These are phyloP conservation scores for Malus domestica DNA, from an alignment of 306 rosid genomes.

Conservation along the genomic window ASM211411v1 NC_041803.1:256501-257000, in stretches of 20 bases:
- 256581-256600: slow-evolving; percentile 46
- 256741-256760: slow-evolving; percentile 53
- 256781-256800: slow-evolving; percentile 82
- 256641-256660: slow-evolving; percentile 31
- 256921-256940: slow-evolving; percentile 60
- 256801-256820: slow-evolving; percentile 86
- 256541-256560: slow-evolving; percentile 46
- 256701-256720: slow-evolving; percentile 22
- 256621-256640: slow-evolving; percentile 41
- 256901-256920: slow-evolving; percentile 80
- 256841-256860: slow-evolving; percentile 84
- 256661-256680: slow-evolving; percentile 27
- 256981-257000: slow-evolving; percentile 97
- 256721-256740: slow-evolving; percentile 29
- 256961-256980: slow-evolving; percentile 71
- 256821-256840: slow-evolving; percentile 80
- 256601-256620: slow-evolving; percentile 58
- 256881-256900: slow-evolving; percentile 75
- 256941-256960: slow-evolving; percentile 75
- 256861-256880: slow-evolving; percentile 85
- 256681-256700: slow-evolving; percentile 29
- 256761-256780: slow-evolving; percentile 91
- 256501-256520: slow-evolving; percentile 57
- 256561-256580: slow-evolving; percentile 44
- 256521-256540: slow-evolving; percentile 36